Base-by-base conservation (phyloP, 2,329 filamentous ascomycete genomes). In the Aspergillus udagawae region DNA sequence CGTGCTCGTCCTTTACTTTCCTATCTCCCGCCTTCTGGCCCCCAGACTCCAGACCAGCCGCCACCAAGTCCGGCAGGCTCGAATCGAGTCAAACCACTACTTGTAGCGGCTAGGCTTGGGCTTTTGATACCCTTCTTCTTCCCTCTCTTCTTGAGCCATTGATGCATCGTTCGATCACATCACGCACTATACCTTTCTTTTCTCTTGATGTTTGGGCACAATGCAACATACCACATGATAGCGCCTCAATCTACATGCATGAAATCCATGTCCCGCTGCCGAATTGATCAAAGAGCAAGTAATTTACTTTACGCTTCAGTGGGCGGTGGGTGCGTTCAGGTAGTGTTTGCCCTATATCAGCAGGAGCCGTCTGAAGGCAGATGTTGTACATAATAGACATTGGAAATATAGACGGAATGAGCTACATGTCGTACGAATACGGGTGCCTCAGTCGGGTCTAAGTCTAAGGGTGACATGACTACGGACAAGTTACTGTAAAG, bases 121-220 rank as follows among this genome's bases (percentile, higher is more conserved):
- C 66, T 66, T 65, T 70, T 70, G 68, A 70, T 70, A 70, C 68
- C 68, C 68, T 60, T 59, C 56, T 49, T 53, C 54, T 55, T 52
- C 29, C 28, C 60, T 38, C 55, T 52, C 55, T 49, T 57, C 47
- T 50, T 45, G 25, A 54, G 41, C 51, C 57, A 42, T 54, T 54
- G 29, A 48, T 52, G 50, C 28, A 52, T 52, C 32, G 32, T 38
- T 14, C 29, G 4, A 14, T 32, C 29, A 4, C 12, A 32, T 32
- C 29, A 32, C 29, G 29, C 29, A 38, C 32, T 38, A 38, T 38
- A 38, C 32, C 32, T 38, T 38, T 38, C 32, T 38, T 38, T 38
- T 38, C 12, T 38, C 32, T 38, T 38, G 28, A 10, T 29, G 32
- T 7, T 7, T 17, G 32, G 32, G 14, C 32, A 17, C 32, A 35